Evolutionary conservation across 2,329 filamentous ascomycete species (phyloP), one percentile per base, ranked within the genome.

Genomic region (Penicillium sp.): DNA sequence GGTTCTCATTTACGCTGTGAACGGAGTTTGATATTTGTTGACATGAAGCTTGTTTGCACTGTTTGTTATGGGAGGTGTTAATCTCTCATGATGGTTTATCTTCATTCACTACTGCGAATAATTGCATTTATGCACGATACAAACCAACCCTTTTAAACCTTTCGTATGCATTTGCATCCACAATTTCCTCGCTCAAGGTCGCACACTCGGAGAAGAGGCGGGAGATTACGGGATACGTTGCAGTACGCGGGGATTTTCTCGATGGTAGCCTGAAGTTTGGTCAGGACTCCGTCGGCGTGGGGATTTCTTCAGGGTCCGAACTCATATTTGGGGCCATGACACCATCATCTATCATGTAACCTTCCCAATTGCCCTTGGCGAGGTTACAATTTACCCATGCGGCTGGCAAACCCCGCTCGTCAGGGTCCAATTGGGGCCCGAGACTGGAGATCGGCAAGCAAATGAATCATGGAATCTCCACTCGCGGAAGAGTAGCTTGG

Each of bases 281-380:
- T 11, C 31, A 49, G 47, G 47, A 49, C 19, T 49, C 47, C 47
- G 47, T 37, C 47, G 47, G 47, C 10, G 46, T 48, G 29, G 27
- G 19, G 29, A 48, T 48, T 2, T 47, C 35, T 19, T 47, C 45
- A 47, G 46, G 46, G 29, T 37, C 19, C 11, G 22, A 48, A 27
- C 26, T 7, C 13, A 8, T 11, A 11, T 29, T 19, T 29, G 24
- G 26, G 9, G 26, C 45, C 26, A 27, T 31, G 45, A 47, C 29
- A 19, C 46, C 46, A 48, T 27, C 26, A 22, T 16, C 26, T 35
- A 39, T 14, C n/a, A 57, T 58, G 52, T 60, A 50, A 61, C 55
- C 56, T 61, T 63, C 58, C 60, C 49, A 49, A 45, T 57, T 62
- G 43, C 39, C 14, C 24, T 27, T 59, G 44, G 52, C 55, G 52